Base-by-base conservation (phyloP, 495 filamentous ascomycete species). In the Penicillium nucicola region DNA sequence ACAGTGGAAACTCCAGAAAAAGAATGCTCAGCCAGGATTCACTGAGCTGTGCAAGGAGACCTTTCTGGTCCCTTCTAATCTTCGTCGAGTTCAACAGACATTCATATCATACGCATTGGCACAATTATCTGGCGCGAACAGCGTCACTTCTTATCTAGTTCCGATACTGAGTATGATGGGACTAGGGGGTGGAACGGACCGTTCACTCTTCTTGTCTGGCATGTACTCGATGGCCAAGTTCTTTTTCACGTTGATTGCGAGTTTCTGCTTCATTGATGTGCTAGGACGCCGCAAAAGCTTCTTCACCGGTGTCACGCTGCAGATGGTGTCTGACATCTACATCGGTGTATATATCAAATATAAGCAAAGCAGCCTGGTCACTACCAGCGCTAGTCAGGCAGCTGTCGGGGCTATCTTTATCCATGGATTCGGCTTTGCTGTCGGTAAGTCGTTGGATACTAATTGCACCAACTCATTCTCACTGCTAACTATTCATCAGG, bases 101-200 rank as follows among this genome's bases (percentile, higher is more conserved):
- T 20, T 63, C 2, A 50, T 57, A 8, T 20, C 42, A 1, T 57
- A 58, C 13, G 35, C 45, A 2, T 36, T 63, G 2, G 50, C 53
- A 2, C 60, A 63, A 45, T 15, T 57, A 28, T 63, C 60, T 18
- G 60, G 56, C 0, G 60, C 56, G 13, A 57, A 57, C 40, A 25
- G 50, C 5, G 52, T 59, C 20, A 63, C 55, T 18, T 45, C 31
- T 25, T 63, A 59, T 32, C 33, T 52, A 4, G 20, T 39, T 5
- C 32, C 45, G 8, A 45, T 58, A 25, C n/a, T 51, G 10, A 49
- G 25, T 13, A n/a, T 55, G 4, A 17, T 55, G 13, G 56, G 56
- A 1, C 15, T 51, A 36, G 23, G 17, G 9, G 48, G 40, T 8
- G 20, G 35, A 14, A 41, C 41, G 1, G 37, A 13, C n/a, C 30